Conservation (phyloP, 352 stramenopile genomes). For the Phytophthora colocasiae region DNA sequence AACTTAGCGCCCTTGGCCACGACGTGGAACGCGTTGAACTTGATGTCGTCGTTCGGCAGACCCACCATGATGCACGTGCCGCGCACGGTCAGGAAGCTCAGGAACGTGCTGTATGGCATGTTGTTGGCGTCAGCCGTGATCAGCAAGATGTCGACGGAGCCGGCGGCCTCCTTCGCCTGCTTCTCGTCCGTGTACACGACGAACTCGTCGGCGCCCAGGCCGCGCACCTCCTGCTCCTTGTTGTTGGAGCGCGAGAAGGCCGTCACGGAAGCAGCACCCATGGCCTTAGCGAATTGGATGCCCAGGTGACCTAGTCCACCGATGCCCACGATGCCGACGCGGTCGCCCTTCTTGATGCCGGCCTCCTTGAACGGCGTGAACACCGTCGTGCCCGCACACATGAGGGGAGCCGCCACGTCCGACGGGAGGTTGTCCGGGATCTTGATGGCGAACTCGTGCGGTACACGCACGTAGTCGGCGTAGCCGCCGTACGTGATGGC, state of each 20-base stretch:
- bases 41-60: constrained; percentile 65
- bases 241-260: constrained; percentile 69
- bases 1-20: constrained; percentile 51
- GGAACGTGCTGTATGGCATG: constrained; percentile 56
- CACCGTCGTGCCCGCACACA: constrained; percentile 26
- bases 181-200: constrained; percentile 61
- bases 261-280: constrained; percentile 60
- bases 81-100: constrained; percentile 58
- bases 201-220: constrained; percentile 72
- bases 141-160: constrained; percentile 73
- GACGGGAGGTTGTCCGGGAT: constrained; percentile 31
- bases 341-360: constrained; percentile 53
- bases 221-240: constrained; percentile 66
- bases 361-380: constrained; percentile 50
- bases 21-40: constrained; percentile 58
- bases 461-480: constrained; percentile 68
- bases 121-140: constrained; percentile 72
- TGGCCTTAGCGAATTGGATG: constrained; percentile 81
- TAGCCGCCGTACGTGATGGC: constrained; percentile 66
- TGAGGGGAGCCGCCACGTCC: constrained; percentile 19
- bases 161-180: constrained; percentile 22
- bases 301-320: constrained; percentile 88
- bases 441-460: constrained; percentile 63
- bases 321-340: constrained; percentile 81
- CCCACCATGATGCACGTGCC: constrained; percentile 79